These are phyloP conservation scores for Kluyveromyces sp. DNA, from an alignment of 1,139 yeast species.

Conservation along the genomic window DNA sequence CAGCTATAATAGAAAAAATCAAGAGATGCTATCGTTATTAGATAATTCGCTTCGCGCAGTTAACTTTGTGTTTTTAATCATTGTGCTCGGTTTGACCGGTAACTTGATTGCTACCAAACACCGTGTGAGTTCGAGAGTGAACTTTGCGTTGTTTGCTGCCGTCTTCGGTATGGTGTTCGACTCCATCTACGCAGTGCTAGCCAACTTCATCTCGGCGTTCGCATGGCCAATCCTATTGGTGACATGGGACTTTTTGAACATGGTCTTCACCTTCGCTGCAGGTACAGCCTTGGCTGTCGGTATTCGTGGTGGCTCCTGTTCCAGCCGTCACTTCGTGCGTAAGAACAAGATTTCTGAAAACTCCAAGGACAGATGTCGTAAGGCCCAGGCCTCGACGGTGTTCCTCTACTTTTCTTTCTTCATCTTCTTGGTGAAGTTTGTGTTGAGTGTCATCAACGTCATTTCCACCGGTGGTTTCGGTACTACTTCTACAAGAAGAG, in stretches of 20 bases:
- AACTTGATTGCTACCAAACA: slow-evolving; percentile 68
- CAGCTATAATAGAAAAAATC: not conserved
- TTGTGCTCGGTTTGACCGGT: slow-evolving; percentile 79
- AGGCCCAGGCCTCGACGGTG: slow-evolving; percentile 86
- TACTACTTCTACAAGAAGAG: slow-evolving; percentile 32
- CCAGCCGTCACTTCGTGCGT: slow-evolving; percentile 55
- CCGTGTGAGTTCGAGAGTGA: slow-evolving; percentile 58
- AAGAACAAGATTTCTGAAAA: slow-evolving; percentile 69
- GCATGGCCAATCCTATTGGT: slow-evolving; percentile 83
- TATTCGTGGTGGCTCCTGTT: slow-evolving; percentile 78
- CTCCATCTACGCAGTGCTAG: slow-evolving; percentile 68
- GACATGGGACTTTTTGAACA: slow-evolving; percentile 73
- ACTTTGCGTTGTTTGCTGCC: slow-evolving; percentile 78
- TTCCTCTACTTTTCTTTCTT: slow-evolving; percentile 85
- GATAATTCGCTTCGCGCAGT: slow-evolving; percentile 67
- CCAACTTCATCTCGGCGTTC: slow-evolving; percentile 67
- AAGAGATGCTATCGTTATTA: slow-evolving; percentile 39
- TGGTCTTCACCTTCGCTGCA: slow-evolving; percentile 87
- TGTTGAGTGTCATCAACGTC: slow-evolving; percentile 52
- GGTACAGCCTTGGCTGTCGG: slow-evolving; percentile 92
- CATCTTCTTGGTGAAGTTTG: slow-evolving; percentile 60
- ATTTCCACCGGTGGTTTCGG: slow-evolving; percentile 73
- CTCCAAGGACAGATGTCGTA: slow-evolving; percentile 76
- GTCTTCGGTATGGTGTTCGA: slow-evolving; percentile 80
- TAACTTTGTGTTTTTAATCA: slow-evolving; percentile 67